Conservation (phyloP, 164 flowering plant genomes). For the Euptelea pleiosperma region DNA sequence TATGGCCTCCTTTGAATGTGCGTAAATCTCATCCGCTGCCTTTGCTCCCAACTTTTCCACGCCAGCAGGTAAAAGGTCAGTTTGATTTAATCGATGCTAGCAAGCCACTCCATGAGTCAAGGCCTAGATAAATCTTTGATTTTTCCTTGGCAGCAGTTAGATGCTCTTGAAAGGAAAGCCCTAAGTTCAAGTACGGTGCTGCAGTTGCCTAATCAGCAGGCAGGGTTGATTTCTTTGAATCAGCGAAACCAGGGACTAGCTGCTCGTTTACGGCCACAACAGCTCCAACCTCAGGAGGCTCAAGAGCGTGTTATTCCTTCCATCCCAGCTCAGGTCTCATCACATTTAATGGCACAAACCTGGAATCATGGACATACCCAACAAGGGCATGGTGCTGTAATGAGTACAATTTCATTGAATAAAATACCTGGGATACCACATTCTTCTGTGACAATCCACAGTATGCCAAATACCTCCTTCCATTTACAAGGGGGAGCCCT, state of each 20-base stretch:
- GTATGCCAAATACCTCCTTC: constrained; percentile 33
- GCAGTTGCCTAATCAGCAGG: constrained; percentile 31
- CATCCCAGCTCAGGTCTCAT: constrained; percentile 16
- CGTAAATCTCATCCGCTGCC: constrained; percentile 29
- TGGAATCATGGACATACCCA: constrained; percentile 34
- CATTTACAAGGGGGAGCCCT: constrained; percentile 38
- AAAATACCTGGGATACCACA: constrained; percentile 31
- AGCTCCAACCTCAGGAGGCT: constrained; percentile 33
- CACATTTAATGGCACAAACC: constrained; percentile 29
- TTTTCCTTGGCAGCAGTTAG: constrained; percentile 36
- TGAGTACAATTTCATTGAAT: constrained; percentile 26
- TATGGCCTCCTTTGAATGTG: constrained; percentile 38
- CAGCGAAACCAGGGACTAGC: constrained; percentile 33
- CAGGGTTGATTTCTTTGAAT: constrained; percentile 24
- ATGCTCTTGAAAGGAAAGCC: constrained; percentile 26
- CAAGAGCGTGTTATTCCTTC: constrained; percentile 28
- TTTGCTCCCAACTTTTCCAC: constrained; percentile 25
- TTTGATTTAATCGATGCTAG: constrained; percentile 33
- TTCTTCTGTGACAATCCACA: constrained; percentile 27
- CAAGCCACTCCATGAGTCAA: constrained; percentile 30
- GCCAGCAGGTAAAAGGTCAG: constrained; percentile 33
- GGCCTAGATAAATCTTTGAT: constrained; percentile 26
- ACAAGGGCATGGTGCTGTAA: constrained; percentile 35
- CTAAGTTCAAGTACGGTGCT: constrained; percentile 19
- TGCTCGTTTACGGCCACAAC: constrained; percentile 29